Evolutionary conservation across 2,329 filamentous ascomycete species (phyloP).

Genomic region (Dichotomopilus funicola): DNA sequence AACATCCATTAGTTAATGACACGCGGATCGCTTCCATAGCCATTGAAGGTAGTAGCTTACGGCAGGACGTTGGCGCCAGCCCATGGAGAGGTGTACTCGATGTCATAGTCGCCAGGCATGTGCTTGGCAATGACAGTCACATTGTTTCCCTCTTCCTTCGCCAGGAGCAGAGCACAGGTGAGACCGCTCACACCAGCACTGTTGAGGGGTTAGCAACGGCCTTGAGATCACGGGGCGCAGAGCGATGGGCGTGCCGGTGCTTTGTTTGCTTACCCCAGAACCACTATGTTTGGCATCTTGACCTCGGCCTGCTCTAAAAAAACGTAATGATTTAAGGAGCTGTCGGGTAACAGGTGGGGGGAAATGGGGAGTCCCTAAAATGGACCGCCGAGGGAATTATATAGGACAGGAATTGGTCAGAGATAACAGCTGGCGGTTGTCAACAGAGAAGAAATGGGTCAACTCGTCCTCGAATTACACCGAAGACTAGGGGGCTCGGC

Average conservation of each 20-base stretch:
- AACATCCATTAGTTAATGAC: neutral
- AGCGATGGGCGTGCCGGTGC: neutral
- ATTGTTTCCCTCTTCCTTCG: conserved; percentile 37
- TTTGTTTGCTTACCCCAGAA: conserved; percentile 30
- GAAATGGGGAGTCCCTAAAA: too few species aligned
- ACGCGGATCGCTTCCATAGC: neutral
- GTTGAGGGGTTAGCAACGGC: neutral
- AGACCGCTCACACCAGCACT: conserved; percentile 47
- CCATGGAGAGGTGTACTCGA: conserved; percentile 86
- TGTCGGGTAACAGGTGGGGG: too few species aligned
- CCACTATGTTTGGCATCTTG: conserved; percentile 33
- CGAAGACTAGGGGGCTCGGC: neutral
- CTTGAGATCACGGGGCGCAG: neutral
- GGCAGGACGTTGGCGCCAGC: conserved; percentile 76
- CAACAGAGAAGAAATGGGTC: neutral
- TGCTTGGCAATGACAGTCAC: conserved; percentile 57
- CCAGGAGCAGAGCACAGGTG: conserved; percentile 44
- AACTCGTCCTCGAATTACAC: neutral
- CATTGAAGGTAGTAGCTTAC: conserved; percentile 39
- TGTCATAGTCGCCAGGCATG: conserved; percentile 89
- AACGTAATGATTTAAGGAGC: neutral
- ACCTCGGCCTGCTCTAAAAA: neutral
- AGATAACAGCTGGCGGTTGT: neutral
- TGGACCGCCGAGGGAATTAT: neutral
- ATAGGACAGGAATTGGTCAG: too few species aligned